Conservation (phyloP, 2,329 filamentous ascomycete genomes). For the Sclerotinia glacialis region DNA sequence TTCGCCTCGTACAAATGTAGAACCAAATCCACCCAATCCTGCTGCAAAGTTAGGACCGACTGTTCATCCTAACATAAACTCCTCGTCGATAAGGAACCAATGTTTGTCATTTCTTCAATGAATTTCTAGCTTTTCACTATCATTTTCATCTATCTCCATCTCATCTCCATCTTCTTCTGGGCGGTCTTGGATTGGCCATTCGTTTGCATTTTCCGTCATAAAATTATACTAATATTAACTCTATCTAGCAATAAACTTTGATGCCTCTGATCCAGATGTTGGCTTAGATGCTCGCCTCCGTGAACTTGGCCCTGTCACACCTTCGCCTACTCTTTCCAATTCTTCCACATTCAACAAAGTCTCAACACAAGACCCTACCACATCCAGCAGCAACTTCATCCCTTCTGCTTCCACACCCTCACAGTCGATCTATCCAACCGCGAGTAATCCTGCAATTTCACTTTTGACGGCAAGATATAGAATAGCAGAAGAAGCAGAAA, state of each 20-base stretch:
- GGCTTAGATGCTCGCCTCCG: slow-evolving; percentile 32
- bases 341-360: slow-evolving; percentile 33
- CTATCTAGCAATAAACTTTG: slow-evolving; percentile 23
- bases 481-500: slow-evolving; percentile 57
- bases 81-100: slow-evolving; percentile 21
- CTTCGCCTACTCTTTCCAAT: slow-evolving; percentile 35
- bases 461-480: slow-evolving; percentile 48
- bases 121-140: background rate
- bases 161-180: background rate
- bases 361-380: slow-evolving; percentile 6
- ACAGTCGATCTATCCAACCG: slow-evolving; percentile 32
- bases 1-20: slow-evolving; percentile 22
- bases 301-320: slow-evolving; percentile 34
- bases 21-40: slow-evolving; percentile 17
- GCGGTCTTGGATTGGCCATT: too few species aligned
- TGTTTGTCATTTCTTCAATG: slow-evolving; percentile 4
- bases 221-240: background rate
- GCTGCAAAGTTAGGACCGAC: slow-evolving; percentile 20
- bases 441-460: slow-evolving; percentile 31
- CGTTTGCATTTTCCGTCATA: background rate
- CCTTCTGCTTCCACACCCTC: slow-evolving; percentile 30
- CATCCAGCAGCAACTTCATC: slow-evolving; percentile 26
- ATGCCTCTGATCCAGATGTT: slow-evolving; percentile 28
- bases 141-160: too few species aligned
- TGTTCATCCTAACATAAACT: slow-evolving; percentile 24